Base-by-base conservation (phyloP, 2,329 filamentous ascomycete species). In the Ceratocystis albifundus region DNA sequence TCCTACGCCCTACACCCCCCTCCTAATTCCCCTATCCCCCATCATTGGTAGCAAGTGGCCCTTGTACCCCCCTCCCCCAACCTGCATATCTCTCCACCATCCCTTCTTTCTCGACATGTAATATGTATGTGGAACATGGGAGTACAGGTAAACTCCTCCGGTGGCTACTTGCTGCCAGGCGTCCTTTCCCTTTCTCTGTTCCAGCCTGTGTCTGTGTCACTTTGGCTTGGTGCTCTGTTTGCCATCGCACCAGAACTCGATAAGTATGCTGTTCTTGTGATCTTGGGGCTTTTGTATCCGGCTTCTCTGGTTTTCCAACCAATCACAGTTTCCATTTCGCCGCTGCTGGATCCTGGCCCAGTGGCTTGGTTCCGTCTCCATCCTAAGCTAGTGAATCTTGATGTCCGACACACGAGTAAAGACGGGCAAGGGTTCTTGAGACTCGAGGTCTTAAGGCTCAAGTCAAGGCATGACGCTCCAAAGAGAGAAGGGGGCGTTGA, bases 151-250 rank as follows among this genome's bases (percentile, higher is more conserved):
- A 59, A 59, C 53, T 17, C 53, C 53, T n/a, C 28, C 12, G 17
- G 8, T 8, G 17, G 53, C 28, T 32, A 59, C 12, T 59, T 59
- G 53, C 28, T 30, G 7, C 36, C 36, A 10, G 36, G 36, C 17
- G 53, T 3, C 25, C 8, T 32, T 59, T 59, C n/a, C 53, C 53
- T 59, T 17, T 59, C 7, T 30, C 22, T n/a, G 25, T 59, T 36
- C 32, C 53, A n/a, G 8, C 32, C 53, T 36, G 53, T 59, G 53
- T 30, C 53, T 36, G 53, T 59, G 53, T 30, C 20, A 59, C 53
- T 59, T n/a, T 25, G 28, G 28, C 53, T 59, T 32, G 36, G 36
- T 41, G 36, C 0, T 41, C 36, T 59, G 28, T 4, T n/a, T 59
- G 53, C 7, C 28, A 28, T n/a, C 25, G 22, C 28, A 20, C 28